These are phyloP conservation scores for Chaetoceros muelleri DNA, from an alignment of 108 stramenopile genomes.

Conservation along the genomic window DNA sequence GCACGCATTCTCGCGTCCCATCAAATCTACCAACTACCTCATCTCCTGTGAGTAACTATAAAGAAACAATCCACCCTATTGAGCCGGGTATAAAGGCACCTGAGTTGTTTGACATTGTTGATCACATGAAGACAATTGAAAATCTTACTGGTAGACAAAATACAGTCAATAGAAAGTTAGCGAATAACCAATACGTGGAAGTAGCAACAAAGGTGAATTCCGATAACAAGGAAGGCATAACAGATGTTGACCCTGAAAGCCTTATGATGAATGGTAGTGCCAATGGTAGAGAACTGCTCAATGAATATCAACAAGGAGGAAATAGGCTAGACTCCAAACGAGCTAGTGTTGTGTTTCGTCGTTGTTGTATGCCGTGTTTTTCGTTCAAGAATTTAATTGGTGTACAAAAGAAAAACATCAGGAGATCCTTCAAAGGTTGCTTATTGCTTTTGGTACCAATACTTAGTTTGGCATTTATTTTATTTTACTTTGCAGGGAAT, in stretches of 20 bases:
- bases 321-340: background rate
- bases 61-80: background rate
- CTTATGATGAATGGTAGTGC: background rate
- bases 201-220: background rate
- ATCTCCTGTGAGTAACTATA: background rate
- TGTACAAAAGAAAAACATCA: background rate
- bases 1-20: background rate
- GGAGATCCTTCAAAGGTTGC: background rate
- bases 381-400: background rate
- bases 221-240: background rate
- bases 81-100: background rate
- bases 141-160: background rate
- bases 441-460: background rate
- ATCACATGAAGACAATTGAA: background rate
- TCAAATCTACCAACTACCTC: background rate
- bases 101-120: background rate
- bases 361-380: background rate
- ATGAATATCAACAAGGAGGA: background rate
- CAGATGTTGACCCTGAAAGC: background rate
- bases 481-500: slow-evolving; percentile 48
- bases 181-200: background rate
- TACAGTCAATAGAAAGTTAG: background rate
- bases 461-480: slow-evolving; percentile 18
- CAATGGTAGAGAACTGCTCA: background rate
- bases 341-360: background rate